Evolutionary conservation across 345 rosid species (phyloP).

Genomic region (Erysimum cheiranthoides): DNA sequence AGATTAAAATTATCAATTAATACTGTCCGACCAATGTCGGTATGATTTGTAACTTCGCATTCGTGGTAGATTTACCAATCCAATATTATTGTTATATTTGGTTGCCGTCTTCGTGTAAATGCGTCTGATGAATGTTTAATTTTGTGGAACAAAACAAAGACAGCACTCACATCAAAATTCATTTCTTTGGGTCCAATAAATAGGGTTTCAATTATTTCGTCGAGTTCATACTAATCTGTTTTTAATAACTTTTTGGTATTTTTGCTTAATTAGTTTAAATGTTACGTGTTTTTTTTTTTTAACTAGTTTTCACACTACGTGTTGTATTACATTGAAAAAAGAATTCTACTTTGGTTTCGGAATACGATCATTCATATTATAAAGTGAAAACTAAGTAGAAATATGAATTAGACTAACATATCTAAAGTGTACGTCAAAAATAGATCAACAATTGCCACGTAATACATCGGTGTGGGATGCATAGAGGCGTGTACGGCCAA

Average conservation of each 20-base stretch:
- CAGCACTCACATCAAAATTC: slow-evolving; percentile 22
- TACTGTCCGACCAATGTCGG: not conserved
- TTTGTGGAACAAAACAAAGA: slow-evolving; percentile 21
- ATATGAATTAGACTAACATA: too few relatives aligned
- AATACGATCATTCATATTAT: too few relatives aligned
- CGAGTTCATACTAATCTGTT: slow-evolving; percentile 19
- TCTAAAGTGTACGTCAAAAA: too few relatives aligned
- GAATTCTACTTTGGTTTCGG: too few relatives aligned
- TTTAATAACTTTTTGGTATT: not conserved
- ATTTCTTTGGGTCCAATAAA: not conserved
- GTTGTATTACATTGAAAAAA: not conserved
- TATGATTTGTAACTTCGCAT: not conserved
- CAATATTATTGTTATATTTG: not conserved
- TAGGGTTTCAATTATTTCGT: not conserved
- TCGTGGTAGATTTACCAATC: slow-evolving; percentile 6
- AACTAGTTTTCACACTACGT: slow-evolving; percentile 16
- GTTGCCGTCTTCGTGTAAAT: slow-evolving; percentile 4
- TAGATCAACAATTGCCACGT: not conserved
- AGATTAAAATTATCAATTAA: not conserved
- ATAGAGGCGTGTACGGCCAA: slow-evolving; percentile 28
- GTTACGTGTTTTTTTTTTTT: not conserved
- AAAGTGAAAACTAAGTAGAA: too few relatives aligned
- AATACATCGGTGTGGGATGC: not conserved
- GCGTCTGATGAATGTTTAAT: slow-evolving; percentile 3
- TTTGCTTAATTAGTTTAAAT: not conserved